A percentile compares a stretch with the other conserved stretches of the same genome.
These are phyloP conservation scores for Paxillus involutus DNA, from an alignment of 768 basidiomycete species.

Conservation along the genomic window DNA sequence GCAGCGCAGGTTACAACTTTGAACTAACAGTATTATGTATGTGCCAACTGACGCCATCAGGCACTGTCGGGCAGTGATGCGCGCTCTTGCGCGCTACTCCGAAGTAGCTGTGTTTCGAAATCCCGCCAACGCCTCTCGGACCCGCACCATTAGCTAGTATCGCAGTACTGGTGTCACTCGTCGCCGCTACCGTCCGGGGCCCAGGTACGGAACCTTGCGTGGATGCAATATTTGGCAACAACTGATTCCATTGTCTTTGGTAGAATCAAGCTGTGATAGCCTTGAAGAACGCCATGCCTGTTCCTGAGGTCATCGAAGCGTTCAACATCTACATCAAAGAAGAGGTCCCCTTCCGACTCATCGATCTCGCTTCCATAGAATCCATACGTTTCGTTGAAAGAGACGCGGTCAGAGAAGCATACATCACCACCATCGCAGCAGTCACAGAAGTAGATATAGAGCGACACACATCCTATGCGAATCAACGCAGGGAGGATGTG, in stretches of 20 bases:
- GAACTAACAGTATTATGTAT: too few relatives aligned
- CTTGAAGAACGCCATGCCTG: slow-evolving; percentile 5
- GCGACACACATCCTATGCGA: slow-evolving; percentile 19
- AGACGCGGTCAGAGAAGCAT: neutral
- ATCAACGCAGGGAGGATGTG: slow-evolving; percentile 23
- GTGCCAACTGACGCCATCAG: too few relatives aligned
- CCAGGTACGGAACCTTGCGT: neutral
- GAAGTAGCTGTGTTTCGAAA: too few relatives aligned
- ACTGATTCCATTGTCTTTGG: too few relatives aligned
- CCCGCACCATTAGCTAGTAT: too few relatives aligned
- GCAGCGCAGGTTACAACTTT: too few relatives aligned
- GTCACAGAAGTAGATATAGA: slow-evolving; percentile 21
- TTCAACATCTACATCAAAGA: slow-evolving; percentile 10
- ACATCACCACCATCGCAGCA: slow-evolving; percentile 9
- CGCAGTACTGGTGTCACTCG: too few relatives aligned
- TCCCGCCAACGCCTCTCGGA: too few relatives aligned
- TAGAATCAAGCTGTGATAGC: too few relatives aligned
- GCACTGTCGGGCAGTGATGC: too few relatives aligned
- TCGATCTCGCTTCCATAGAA: slow-evolving; percentile 14
- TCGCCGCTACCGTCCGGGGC: too few relatives aligned
- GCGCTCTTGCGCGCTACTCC: too few relatives aligned
- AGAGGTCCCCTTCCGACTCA: slow-evolving; percentile 15
- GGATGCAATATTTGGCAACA: neutral
- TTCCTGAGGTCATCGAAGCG: slow-evolving; percentile 14
- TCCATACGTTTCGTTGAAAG: slow-evolving; percentile 11